Percentiles rank a stretch among this genome's conserved stretches.
phyloP scores from a whole-genome alignment of 73 alveolate species.

The Durusdinium trenchii region DNA sequence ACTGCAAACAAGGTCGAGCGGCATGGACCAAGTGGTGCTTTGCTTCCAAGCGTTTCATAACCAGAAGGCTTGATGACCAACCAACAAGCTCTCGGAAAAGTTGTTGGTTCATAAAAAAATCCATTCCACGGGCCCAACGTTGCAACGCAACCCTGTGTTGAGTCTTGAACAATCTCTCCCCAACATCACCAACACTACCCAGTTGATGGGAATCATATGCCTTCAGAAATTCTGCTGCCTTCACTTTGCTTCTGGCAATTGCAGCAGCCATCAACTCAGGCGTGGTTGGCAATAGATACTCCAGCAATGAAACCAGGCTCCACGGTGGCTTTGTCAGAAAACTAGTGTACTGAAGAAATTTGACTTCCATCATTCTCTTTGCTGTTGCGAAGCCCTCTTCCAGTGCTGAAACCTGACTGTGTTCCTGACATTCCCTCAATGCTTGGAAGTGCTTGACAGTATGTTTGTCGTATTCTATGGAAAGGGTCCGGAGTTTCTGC shows the following conservation, averaged over 20 bases:
- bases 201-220: background rate
- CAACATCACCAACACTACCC: background rate
- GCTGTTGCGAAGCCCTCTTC: background rate
- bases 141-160: background rate
- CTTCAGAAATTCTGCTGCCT: background rate
- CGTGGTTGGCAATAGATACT: background rate
- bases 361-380: constrained; percentile 9
- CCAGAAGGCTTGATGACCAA: background rate
- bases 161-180: background rate
- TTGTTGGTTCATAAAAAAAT: background rate
- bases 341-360: background rate
- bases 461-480: background rate
- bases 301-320: background rate
- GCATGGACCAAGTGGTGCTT: constrained; percentile 44
- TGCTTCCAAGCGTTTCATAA: constrained; percentile 23
- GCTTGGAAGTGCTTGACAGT: background rate
- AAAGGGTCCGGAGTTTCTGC: background rate
- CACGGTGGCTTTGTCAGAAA: background rate
- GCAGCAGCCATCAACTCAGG: background rate
- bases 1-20: background rate
- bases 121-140: background rate
- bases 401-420: background rate
- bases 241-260: background rate
- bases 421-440: background rate
- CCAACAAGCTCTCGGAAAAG: background rate